These are phyloP conservation scores for Colletotrichum graminicola DNA, from an alignment of 2,329 filamentous ascomycete genomes.

Conservation along the genomic window DNA sequence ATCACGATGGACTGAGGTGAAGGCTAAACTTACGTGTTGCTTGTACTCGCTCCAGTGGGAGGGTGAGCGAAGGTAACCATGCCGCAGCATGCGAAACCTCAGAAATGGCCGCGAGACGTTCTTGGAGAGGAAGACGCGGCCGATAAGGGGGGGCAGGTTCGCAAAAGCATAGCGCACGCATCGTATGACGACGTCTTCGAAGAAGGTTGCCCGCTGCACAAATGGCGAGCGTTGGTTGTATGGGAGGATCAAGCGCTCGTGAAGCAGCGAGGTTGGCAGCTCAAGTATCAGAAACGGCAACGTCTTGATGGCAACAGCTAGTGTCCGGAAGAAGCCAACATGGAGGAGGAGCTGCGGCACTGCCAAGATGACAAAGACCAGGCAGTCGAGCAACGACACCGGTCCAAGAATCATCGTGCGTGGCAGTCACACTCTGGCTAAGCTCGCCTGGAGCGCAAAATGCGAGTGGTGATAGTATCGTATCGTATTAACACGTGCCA, in stretches of 20 bases:
- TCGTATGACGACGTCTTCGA: constrained; percentile 82
- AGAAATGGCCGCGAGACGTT: constrained; percentile 79
- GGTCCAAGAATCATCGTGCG: constrained; percentile 77
- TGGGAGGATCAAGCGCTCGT: constrained; percentile 65
- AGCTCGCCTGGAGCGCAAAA: not conserved
- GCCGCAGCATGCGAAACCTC: constrained; percentile 79
- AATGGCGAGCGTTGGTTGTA: constrained; percentile 62
- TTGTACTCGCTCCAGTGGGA: constrained; percentile 71
- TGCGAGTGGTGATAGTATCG: not conserved
- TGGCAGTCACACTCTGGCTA: not conserved
- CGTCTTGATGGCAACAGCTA: constrained; percentile 68
- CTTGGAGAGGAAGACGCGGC: constrained; percentile 83
- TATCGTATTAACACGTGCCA: constrained; percentile 6
- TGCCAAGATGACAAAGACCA: constrained; percentile 78
- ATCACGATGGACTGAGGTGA: not conserved
- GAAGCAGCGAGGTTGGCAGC: constrained; percentile 70
- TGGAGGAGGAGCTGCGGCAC: constrained; percentile 78
- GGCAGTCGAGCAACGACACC: constrained; percentile 81
- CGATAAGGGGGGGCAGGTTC: constrained; percentile 75
- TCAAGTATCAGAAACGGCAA: constrained; percentile 76
- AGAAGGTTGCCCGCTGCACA: constrained; percentile 75
- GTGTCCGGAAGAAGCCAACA: constrained; percentile 71
- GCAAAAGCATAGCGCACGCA: constrained; percentile 84
- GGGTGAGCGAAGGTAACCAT: constrained; percentile 73
- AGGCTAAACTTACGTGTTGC: constrained; percentile 56